phyloP scores from a whole-genome alignment of 306 rosid genomes.

The Castanea mollissima region DNA sequence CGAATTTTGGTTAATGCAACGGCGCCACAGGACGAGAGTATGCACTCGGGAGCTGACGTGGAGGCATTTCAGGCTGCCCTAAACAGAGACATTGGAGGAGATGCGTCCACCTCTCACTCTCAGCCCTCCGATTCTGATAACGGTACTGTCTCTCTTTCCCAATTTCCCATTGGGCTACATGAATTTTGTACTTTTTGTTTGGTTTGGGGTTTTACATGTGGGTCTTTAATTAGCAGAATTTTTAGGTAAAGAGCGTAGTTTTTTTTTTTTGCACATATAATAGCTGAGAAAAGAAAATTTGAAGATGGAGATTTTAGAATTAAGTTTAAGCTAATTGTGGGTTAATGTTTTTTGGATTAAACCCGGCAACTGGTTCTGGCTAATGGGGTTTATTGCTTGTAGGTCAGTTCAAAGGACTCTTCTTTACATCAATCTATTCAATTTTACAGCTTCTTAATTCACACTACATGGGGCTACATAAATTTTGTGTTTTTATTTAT shows the following conservation, averaged over 20 bases:
- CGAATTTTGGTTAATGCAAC: conserved; percentile 5
- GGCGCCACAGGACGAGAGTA: conserved; percentile 62
- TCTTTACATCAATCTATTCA: too few species aligned
- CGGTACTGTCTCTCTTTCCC: conserved; percentile 28
- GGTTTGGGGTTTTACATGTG: background rate
- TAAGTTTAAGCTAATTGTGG: background rate
- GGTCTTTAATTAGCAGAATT: background rate
- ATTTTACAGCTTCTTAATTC: background rate
- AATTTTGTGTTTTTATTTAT: background rate
- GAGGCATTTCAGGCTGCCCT: conserved; percentile 90
- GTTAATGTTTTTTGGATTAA: too few species aligned
- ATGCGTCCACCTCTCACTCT: conserved; percentile 38
- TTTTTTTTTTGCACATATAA: too few species aligned
- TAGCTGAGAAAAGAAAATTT: background rate
- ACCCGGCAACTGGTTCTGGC: background rate
- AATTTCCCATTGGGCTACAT: background rate
- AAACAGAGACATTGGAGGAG: conserved; percentile 79
- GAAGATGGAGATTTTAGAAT: background rate
- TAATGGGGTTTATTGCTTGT: background rate
- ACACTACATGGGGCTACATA: background rate
- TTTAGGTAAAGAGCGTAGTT: background rate
- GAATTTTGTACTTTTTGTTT: background rate
- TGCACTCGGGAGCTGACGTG: conserved; percentile 87
- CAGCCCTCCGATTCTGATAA: conserved; percentile 50
- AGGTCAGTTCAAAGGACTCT: too few species aligned